Evolutionary conservation across 2,329 filamentous ascomycete species (phyloP), one percentile per base, ranked within the genome.

Genomic region (Botrytis elliptica): DNA sequence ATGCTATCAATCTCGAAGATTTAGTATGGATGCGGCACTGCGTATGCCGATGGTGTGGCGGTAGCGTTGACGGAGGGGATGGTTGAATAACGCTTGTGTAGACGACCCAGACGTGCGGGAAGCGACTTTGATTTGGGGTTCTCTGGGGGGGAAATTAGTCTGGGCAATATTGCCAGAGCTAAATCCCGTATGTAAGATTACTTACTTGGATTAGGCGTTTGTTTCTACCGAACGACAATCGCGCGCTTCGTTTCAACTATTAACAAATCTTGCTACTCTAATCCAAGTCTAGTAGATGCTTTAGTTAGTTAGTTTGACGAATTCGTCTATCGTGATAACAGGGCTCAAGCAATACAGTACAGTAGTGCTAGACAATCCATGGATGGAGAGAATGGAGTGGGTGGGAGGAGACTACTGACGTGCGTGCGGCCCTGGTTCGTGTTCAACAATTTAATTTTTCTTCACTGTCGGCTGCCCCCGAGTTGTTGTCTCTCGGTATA

Each of bases 51-150:
- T 59, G 42, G 22, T 40, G 14, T 46, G 62, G 33, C 70, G 52
- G 40, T 59, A 57, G 38, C 59, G 38, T 72, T 46, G 46, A 60
- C 46, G 75, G 73, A 52, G 57, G 52, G 71, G 65, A 70, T 40
- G 55, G 62, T 62, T 40, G 65, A 73, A 36, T 38, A 73, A 77
- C 75, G 77, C 77, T 79, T 79, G 77, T 73, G 71, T 77, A 77
- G 76, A 75, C 76, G 77, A 79, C 75, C 78, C 77, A 79, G 71
- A 75, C 65, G 72, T 49, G 70, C 70, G 78, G 79, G 75, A 77
- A 71, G 25, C 52, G 75, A 69, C 77, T 77, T 76, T 70, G 33
- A 72, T 55, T 74, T 67, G 60, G 75, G 60, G 20, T 68, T 75
- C 74, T 77, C 66, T 69, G 63, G 65, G 77, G 75, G 67, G 46